Evolutionary conservation across 176 grass and related monocot species (phyloP), one percentile per base, ranked within the genome.

Genomic region (Poa pratensis): DNA sequence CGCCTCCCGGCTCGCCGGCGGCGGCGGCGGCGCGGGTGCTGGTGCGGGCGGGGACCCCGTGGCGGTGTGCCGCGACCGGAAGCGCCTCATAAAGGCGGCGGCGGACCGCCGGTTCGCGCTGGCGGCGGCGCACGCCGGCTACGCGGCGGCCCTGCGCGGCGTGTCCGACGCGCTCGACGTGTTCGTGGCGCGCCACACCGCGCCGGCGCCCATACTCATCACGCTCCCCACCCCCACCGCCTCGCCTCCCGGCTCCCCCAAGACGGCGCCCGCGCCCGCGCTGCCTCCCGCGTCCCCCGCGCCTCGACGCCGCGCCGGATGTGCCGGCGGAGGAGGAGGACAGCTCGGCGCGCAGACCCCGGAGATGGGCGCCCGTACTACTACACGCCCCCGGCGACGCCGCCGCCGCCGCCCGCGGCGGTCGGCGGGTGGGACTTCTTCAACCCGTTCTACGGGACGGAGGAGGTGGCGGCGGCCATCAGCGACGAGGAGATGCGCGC

Each of bases 391-490:
- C 73, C 73, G 5, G 85, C 10, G 18, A 79, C 81, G 49, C 69
- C 86, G 81, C 76, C 89, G 0, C 83, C 88, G 2, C 88, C 93
- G 0, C 79, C 93, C 3, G 86, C 80, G 32, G 78, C 16, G 5
- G 82, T 78, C 26, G 90, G 87, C 24, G 96, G 94, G 3, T 99
- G 94, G 96, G 96, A 99, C 49, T 96, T 96, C 76, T 99, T 99
- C 40, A 99, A 99, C 86, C 91, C 94, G 59, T 99, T 99, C 83
- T 95, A 96, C 57, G 96, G 90, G 0, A 42, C 92, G 5, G 87
- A 83, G 61, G 77, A 86, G 74, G 84, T 88, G 73, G 57, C 48
- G 45, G 73, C 80, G 46, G 81, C 32, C 70, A 87, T 91, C 42
- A 84, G 76, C 40, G 93, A 99, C 42, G 90, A 99, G 86, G 93